Evolutionary conservation across 2,329 filamentous ascomycete genomes (phyloP), one percentile per base, ranked within the genome.

Genomic region (Knufia fluminis): DNA sequence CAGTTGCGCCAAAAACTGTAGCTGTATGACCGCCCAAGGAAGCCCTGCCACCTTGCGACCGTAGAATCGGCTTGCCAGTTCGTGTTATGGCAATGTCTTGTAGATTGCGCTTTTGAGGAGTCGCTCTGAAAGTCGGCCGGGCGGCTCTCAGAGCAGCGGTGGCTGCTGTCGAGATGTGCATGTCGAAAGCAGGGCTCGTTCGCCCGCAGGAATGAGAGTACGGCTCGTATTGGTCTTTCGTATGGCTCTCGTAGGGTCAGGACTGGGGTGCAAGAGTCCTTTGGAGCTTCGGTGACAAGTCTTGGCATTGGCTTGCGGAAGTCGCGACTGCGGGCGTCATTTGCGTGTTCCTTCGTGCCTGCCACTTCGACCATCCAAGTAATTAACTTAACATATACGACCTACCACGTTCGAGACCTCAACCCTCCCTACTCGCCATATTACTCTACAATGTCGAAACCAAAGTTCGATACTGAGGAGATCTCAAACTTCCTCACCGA

Each of bases 1-100:
- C 92, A 54, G 90, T 96, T 64, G 92, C 92, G 71, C 92, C 92
- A 71, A 98, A 98, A 62, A 98, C 91, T 52, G 92, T 98, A 54
- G 86, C 91, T 55, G 90, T 96, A 72, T 97, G 89, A 59, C 91
- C 91, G 88, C 69, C 54, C 57, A 59, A 54, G n/a, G 67, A 80
- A 71, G 71, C 94, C 86, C 91, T 83, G 75, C 92, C 92, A 71
- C 91, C 91, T 65, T 90, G 82, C 50, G 85, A 76, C 63, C 89
- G 85, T 64, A 97, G 73, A 62, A 97, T 90, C 54, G 92, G 91
- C 76, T 95, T 96, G 69, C 92, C 92, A 51, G 92, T 98, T 63
- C 92, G 80, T 54, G 91, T 94, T 65, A 98, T 95, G 63, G 86
- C 76, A 64, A 98, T 79, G 74, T 98, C 92, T 66, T 88, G 86